Percentiles rank a stretch among this genome's conserved stretches.
phyloP scores from a whole-genome alignment of 495 filamentous ascomycete species.

The Penicillium macrosclerotiorum region DNA sequence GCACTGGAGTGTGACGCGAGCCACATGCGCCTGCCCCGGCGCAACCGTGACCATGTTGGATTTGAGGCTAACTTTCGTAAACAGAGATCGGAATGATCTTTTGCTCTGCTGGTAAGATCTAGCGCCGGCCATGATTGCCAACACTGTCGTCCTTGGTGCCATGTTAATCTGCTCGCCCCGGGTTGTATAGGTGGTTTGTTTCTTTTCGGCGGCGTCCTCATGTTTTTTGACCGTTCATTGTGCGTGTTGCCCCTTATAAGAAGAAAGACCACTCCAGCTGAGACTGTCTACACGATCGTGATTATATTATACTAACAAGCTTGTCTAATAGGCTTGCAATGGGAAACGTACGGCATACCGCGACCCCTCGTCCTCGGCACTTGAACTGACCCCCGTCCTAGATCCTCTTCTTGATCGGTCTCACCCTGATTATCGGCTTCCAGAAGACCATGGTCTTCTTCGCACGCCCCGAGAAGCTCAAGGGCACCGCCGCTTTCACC shows the following conservation, averaged over 20 bases:
- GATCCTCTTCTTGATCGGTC: slow-evolving; percentile 96
- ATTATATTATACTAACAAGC: slow-evolving; percentile 8
- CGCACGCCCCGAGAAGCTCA: slow-evolving; percentile 84
- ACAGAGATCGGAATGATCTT: slow-evolving; percentile 93
- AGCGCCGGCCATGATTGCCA: background rate
- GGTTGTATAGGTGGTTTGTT: slow-evolving; percentile 74
- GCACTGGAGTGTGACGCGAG: background rate
- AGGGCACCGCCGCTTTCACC: slow-evolving; percentile 87
- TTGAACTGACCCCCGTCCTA: slow-evolving; percentile 29
- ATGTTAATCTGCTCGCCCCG: background rate
- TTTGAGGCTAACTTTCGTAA: background rate
- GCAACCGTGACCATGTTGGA: background rate
- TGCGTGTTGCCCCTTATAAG: slow-evolving; percentile 34
- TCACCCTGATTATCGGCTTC: slow-evolving; percentile 92
- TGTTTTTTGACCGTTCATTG: slow-evolving; percentile 98
- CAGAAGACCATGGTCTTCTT: slow-evolving; percentile 91
- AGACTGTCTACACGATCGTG: too few relatives aligned
- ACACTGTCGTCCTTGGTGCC: background rate
- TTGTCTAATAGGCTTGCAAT: slow-evolving; percentile 64
- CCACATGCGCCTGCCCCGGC: background rate
- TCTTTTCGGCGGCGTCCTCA: slow-evolving; percentile 83
- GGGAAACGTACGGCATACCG: slow-evolving; percentile 65
- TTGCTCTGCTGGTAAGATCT: slow-evolving; percentile 83
- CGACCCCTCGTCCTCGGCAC: background rate
- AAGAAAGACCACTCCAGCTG: background rate